A percentile compares a stretch with the other conserved stretches of the same genome.
These are phyloP conservation scores for Wickerhamiella parazyma DNA, from an alignment of 805 yeast species.

Conservation along the genomic window DNA sequence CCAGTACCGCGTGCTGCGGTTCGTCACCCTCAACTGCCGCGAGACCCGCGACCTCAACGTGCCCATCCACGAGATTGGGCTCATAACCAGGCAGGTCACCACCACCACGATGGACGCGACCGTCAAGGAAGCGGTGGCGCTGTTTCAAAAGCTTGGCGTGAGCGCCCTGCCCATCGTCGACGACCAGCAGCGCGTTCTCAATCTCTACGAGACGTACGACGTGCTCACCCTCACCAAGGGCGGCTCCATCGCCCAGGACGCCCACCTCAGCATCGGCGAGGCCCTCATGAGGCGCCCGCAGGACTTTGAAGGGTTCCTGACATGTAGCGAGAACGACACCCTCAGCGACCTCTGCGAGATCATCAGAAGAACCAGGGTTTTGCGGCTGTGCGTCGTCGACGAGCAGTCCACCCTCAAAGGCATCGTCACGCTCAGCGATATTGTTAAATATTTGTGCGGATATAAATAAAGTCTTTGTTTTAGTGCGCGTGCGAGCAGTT, in stretches of 20 bases:
- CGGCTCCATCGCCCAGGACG: conserved; percentile 71
- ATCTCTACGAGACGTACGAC: conserved; percentile 93
- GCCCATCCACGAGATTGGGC: conserved; percentile 56
- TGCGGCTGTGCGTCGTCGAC: conserved; percentile 85
- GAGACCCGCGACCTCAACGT: conserved; percentile 73
- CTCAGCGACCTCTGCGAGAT: conserved; percentile 85
- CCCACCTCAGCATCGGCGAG: conserved; percentile 86
- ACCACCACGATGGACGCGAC: conserved; percentile 85
- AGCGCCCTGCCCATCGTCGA: conserved; percentile 91
- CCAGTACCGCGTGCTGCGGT: conserved; percentile 88
- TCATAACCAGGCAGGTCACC: conserved; percentile 43
- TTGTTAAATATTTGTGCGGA: conserved; percentile 44
- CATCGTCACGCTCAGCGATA: conserved; percentile 83
- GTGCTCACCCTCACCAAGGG: conserved; percentile 86
- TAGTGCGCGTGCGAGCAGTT: neutral
- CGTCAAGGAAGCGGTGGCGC: conserved; percentile 81
- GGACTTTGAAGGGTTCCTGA: conserved; percentile 95
- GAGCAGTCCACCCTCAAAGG: conserved; percentile 64
- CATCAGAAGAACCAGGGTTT: conserved; percentile 78
- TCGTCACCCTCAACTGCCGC: conserved; percentile 90
- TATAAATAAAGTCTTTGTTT: neutral
- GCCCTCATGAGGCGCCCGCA: conserved; percentile 87
- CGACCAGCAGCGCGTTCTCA: conserved; percentile 51
- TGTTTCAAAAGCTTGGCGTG: conserved; percentile 64
- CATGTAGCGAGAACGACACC: conserved; percentile 79